Evolutionary conservation across 108 stramenopile species (phyloP), one percentile per base, ranked within the genome.

Genomic region (Nitzschia palea): DNA sequence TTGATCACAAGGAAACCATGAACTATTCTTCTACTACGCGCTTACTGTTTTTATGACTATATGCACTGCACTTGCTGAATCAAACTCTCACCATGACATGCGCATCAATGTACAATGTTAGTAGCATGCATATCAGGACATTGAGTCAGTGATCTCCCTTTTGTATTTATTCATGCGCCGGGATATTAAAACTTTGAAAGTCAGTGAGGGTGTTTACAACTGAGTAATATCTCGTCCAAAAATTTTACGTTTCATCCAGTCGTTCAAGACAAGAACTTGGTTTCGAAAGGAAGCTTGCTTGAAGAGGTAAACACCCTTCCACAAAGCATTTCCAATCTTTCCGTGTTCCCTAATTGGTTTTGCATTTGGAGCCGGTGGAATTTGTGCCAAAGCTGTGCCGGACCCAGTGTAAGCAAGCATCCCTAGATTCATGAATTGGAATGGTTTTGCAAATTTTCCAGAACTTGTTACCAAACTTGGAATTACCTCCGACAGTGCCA

Each of bases 391-490:
- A 4, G 91, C 97, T 10, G 87, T 80, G 3, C 84, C 93, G 6
- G 79, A 86, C 3, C 97, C 95, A 2, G 94, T 94, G 80, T 97
- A 97, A 2, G 97, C 95, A 18, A 97, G 70, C 48, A 96, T 95
- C 14, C 97, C 97, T 14, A 97, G 75, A 70, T 97, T 95, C 32
- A 96, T 73, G 57, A 95, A 97, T 79, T 96, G 95, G 73, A 97
- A 97, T 22, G 93, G 91, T 62, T 91, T 89, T 4, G 95, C 95
- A 43, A 87, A 91, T 28, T 82, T 82, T 30, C 59, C 74, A 17
- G 44, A 60, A 15, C 73, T 70, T 35, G 74, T 81, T 9, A 84
- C 71, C 33, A 93, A 74, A 31, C 70, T 70, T 12, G 87, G 83
- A 72, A 93, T 83, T 29, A 67, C 50, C 28, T 90, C 91, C 1